Percentiles rank a stretch among this genome's conserved stretches.
Conservation (phyloP, 2,329 filamentous ascomycete genomes). For the Uncinocarpus reesii region DNA sequence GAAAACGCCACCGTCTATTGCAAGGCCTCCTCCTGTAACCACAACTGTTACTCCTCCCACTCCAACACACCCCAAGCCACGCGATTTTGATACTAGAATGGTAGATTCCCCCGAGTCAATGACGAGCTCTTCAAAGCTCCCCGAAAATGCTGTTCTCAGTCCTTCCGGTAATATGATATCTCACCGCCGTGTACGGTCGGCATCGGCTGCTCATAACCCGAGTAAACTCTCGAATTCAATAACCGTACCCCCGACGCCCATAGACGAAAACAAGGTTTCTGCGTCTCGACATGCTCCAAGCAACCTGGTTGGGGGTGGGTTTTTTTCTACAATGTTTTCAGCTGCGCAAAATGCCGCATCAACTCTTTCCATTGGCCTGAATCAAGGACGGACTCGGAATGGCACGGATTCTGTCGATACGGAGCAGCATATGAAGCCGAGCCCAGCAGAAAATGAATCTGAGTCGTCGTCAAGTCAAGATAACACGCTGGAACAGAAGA, state of each 20-base stretch:
- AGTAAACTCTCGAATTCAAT: slow-evolving; percentile 80
- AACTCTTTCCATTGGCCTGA: slow-evolving; percentile 57
- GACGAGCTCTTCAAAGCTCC: slow-evolving; percentile 22
- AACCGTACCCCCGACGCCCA: slow-evolving; percentile 60
- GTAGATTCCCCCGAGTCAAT: slow-evolving; percentile 33
- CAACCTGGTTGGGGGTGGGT: slow-evolving; percentile 48
- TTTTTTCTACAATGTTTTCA: slow-evolving; percentile 89
- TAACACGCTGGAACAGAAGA: slow-evolving; percentile 40
- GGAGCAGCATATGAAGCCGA: slow-evolving; percentile 23
- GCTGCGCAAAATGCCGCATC: slow-evolving; percentile 86
- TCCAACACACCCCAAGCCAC: slow-evolving; percentile 7
- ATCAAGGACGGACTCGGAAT: slow-evolving; percentile 39
- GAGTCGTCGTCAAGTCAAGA: slow-evolving; percentile 29
- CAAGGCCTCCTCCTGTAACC: slow-evolving; percentile 13
- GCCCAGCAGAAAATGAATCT: slow-evolving; percentile 23
- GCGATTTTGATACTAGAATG: slow-evolving; percentile 19
- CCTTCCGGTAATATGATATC: slow-evolving; percentile 62
- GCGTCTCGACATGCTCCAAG: slow-evolving; percentile 47
- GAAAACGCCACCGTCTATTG: slow-evolving; percentile 27
- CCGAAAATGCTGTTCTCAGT: slow-evolving; percentile 47
- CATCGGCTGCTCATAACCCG: slow-evolving; percentile 50
- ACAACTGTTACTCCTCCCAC: slow-evolving; percentile 16
- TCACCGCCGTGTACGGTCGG: slow-evolving; percentile 54
- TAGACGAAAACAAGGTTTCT: slow-evolving; percentile 50
- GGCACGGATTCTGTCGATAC: slow-evolving; percentile 26